phyloP scores from a whole-genome alignment of 2,329 filamentous ascomycete genomes.

The Botryotinia narcissicola region DNA sequence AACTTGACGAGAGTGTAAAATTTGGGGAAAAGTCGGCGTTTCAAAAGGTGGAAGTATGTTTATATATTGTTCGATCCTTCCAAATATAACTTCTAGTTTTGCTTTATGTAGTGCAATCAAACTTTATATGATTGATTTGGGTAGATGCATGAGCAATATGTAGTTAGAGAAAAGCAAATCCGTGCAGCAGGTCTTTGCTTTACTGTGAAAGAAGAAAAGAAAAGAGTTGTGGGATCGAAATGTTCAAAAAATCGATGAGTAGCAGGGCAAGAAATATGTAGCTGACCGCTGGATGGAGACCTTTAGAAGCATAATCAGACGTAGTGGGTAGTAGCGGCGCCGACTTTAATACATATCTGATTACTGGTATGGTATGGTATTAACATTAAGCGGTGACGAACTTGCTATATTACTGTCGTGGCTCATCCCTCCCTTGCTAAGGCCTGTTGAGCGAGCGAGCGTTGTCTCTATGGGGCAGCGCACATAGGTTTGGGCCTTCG shows the following conservation, averaged over 20 bases:
- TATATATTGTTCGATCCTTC: slow-evolving; percentile 18
- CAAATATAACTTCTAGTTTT: not conserved
- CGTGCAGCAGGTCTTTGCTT: slow-evolving; percentile 12
- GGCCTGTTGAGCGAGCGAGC: slow-evolving; percentile 19
- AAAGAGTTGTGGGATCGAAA: slow-evolving; percentile 1
- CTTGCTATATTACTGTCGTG: slow-evolving; percentile 18
- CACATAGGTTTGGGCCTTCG: slow-evolving; percentile 19
- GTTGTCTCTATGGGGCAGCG: slow-evolving; percentile 20
- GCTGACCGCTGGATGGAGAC: slow-evolving; percentile 21
- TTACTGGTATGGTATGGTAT: not conserved
- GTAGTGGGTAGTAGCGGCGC: slow-evolving; percentile 9
- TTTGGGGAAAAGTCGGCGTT: not conserved
- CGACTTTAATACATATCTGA: slow-evolving; percentile 18
- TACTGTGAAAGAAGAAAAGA: slow-evolving; percentile 12
- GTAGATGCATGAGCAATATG: slow-evolving; percentile 9
- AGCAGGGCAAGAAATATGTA: slow-evolving; percentile 20
- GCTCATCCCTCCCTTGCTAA: slow-evolving; percentile 22
- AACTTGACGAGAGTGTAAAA: slow-evolving; percentile 8
- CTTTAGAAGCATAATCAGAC: slow-evolving; percentile 4
- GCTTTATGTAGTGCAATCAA: slow-evolving; percentile 20
- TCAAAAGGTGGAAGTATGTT: not conserved
- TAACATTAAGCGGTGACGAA: slow-evolving; percentile 17
- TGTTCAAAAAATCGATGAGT: not conserved
- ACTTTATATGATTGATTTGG: slow-evolving; percentile 18
- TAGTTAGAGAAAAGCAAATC: slow-evolving; percentile 15